Conservation (phyloP, 192 early-diverging fungal genomes). For the Umbelopsis vinacea region DNA sequence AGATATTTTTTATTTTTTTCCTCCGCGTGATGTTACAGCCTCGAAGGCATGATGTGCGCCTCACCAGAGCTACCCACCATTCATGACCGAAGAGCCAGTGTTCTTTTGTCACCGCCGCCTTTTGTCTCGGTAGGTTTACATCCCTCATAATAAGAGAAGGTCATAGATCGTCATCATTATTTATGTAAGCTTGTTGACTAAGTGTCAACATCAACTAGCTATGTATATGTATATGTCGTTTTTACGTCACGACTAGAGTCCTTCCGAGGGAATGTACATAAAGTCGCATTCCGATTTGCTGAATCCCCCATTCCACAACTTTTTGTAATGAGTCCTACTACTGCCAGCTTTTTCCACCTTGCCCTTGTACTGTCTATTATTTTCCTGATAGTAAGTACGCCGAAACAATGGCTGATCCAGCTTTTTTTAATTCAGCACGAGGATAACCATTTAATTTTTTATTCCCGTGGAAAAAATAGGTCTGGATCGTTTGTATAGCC, state of each 20-base stretch:
- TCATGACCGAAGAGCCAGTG: neutral
- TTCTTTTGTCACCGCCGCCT: too few species aligned
- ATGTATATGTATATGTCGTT: too few species aligned
- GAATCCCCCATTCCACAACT: too few species aligned
- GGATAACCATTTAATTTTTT: neutral
- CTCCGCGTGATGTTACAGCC: too few species aligned
- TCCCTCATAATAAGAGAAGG: neutral
- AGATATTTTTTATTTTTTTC: too few species aligned
- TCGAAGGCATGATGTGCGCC: neutral
- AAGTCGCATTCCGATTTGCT: neutral
- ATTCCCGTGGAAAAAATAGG: neutral
- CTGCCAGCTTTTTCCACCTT: neutral
- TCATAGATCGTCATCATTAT: constrained; percentile 14
- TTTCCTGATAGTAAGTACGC: constrained; percentile 14
- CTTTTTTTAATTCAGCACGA: too few species aligned
- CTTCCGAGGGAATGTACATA: neutral
- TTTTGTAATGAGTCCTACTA: neutral
- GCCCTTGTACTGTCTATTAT: neutral
- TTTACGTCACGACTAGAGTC: constrained; percentile 4
- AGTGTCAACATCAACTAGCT: neutral
- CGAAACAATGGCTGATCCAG: neutral
- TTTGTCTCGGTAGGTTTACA: too few species aligned
- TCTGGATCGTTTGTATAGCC: neutral
- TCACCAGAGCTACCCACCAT: neutral
- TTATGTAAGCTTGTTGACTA: neutral